Evolutionary conservation across 805 yeast genomes (phyloP).

Genomic region (Starmerella scarabaei): DNA sequence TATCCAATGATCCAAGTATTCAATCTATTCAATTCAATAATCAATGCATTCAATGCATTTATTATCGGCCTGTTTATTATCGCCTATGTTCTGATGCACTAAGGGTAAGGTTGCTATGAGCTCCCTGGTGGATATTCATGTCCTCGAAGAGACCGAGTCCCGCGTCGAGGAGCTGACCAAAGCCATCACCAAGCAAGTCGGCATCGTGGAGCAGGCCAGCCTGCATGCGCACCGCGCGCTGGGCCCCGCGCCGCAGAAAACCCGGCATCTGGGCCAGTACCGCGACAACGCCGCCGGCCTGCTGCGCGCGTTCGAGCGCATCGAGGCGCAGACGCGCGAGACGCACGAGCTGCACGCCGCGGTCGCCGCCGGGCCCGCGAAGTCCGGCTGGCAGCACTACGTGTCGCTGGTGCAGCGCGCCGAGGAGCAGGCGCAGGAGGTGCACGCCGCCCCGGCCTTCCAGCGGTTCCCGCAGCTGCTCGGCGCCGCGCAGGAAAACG

Average conservation of each 20-base stretch:
- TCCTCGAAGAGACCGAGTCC: conserved; percentile 58
- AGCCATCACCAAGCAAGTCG: conserved; percentile 43
- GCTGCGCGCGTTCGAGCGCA: conserved; percentile 22
- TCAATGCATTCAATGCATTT: too few species aligned
- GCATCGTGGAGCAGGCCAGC: conserved; percentile 40
- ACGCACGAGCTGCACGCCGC: conserved; percentile 17
- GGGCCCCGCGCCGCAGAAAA: conserved; percentile 56
- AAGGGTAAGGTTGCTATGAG: neutral
- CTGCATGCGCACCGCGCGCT: conserved; percentile 47
- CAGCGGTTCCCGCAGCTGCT: conserved; percentile 19
- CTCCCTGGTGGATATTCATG: conserved; percentile 45
- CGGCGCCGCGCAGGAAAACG: conserved; percentile 8
- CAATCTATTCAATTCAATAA: too few species aligned
- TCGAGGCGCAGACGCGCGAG: conserved; percentile 32
- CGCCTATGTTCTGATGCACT: too few species aligned
- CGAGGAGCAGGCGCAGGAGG: conserved; percentile 1
- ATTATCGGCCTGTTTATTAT: too few species aligned
- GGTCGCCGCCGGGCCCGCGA: conserved; percentile 16
- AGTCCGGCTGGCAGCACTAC: conserved; percentile 14
- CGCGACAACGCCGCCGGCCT: conserved; percentile 20
- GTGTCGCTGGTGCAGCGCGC: conserved; percentile 7
- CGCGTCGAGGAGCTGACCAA: conserved; percentile 45
- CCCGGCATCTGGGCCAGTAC: conserved; percentile 34
- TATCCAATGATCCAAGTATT: too few species aligned
- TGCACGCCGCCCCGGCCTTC: conserved; percentile 17